A percentile compares a stretch with the other conserved stretches of the same genome.
These are phyloP conservation scores for Diaporthe sp. DNA, from an alignment of 2,329 filamentous ascomycete genomes.

Conservation along the genomic window DNA sequence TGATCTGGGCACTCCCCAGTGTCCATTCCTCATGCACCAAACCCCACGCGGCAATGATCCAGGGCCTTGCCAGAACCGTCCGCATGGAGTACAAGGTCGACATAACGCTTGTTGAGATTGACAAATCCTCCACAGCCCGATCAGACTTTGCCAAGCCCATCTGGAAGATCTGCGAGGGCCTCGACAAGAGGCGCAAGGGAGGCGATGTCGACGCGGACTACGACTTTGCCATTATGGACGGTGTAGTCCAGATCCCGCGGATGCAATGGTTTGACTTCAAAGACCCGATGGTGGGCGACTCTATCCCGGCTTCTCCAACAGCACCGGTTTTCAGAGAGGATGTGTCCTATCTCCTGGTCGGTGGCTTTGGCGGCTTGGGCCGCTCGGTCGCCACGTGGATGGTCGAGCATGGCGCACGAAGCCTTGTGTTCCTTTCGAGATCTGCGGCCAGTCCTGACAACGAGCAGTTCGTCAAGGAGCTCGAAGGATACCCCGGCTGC, in stretches of 20 bases:
- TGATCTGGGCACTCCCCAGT: neutral
- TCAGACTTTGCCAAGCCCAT: neutral
- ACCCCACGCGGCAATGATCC: neutral
- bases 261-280: slow-evolving; percentile 8
- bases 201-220: neutral
- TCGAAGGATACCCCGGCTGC: neutral
- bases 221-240: neutral
- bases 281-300: neutral
- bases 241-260: neutral
- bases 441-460: neutral
- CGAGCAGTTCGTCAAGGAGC: slow-evolving; percentile 12
- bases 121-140: neutral
- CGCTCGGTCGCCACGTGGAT: slow-evolving; percentile 9
- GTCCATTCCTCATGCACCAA: neutral
- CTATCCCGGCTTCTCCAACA: neutral
- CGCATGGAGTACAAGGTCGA: neutral
- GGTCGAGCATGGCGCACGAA: slow-evolving; percentile 17
- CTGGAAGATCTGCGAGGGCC: neutral
- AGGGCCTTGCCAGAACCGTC: neutral
- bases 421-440: slow-evolving; percentile 6
- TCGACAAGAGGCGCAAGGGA: neutral
- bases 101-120: neutral
- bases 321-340: neutral
- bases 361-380: slow-evolving; percentile 16
- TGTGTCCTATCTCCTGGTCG: neutral